Percentiles rank a stretch among this genome's conserved stretches.
These are phyloP conservation scores for Nothomitra cinnamomea DNA, from an alignment of 2,329 filamentous ascomycete genomes.

Conservation along the genomic window DNA sequence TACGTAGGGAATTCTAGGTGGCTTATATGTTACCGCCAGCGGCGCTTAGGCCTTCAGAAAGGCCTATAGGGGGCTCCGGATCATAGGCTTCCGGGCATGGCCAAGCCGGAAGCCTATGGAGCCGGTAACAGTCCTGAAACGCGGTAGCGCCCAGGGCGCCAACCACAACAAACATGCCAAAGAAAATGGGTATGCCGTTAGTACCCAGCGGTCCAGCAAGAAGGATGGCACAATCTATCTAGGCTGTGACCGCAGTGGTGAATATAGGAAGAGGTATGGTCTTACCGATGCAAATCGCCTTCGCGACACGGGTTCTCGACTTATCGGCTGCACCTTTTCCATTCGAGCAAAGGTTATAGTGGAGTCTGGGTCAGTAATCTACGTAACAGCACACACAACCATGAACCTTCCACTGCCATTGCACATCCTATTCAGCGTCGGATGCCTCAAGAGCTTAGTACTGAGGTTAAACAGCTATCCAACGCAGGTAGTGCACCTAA, in stretches of 20 bases:
- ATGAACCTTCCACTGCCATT: background rate
- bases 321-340: background rate
- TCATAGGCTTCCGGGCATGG: no score
- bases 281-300: background rate
- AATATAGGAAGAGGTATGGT: background rate
- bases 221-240: background rate
- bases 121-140: no score
- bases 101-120: no score
- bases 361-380: background rate
- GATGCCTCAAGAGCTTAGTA: no score
- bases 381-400: background rate
- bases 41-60: no score
- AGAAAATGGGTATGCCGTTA: background rate
- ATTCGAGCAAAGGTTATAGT: background rate
- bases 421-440: background rate
- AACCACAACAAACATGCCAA: background rate
- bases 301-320: background rate
- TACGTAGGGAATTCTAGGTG: no score
- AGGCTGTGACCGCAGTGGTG: background rate
- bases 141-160: no score
- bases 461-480: no score
- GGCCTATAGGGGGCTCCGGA: no score
- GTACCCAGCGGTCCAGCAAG: background rate
- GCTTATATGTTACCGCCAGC: no score
- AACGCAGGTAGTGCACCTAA: no score